Percentiles rank a stretch among this genome's conserved stretches.
Evolutionary conservation across 2,329 filamentous ascomycete genomes (phyloP).

Genomic region (Dichotomopilus funicola): DNA sequence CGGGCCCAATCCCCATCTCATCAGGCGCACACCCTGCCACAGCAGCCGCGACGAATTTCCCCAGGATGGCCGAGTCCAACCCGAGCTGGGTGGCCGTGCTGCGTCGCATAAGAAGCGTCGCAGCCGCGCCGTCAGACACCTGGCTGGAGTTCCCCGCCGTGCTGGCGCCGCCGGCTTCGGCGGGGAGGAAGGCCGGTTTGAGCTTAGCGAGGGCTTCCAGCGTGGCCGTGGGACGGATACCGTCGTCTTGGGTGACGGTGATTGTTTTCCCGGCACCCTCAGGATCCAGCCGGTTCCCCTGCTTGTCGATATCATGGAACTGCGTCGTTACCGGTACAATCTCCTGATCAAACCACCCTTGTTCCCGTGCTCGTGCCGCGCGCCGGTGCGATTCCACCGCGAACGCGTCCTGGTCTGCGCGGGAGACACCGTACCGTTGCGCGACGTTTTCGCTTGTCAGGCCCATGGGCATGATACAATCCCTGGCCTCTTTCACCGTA

Average conservation of each 20-base stretch:
- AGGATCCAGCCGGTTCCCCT: constrained; percentile 39
- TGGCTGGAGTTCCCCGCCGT: constrained; percentile 86
- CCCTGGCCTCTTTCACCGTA: constrained; percentile 60
- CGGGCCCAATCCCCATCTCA: constrained; percentile 91
- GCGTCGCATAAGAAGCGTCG: constrained; percentile 77
- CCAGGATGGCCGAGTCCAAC: constrained; percentile 62
- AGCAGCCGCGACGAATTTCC: constrained; percentile 71
- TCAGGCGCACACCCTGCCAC: constrained; percentile 76
- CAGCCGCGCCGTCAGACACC: constrained; percentile 82
- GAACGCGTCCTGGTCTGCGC: constrained; percentile 77
- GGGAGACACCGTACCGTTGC: constrained; percentile 61
- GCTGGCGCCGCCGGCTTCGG: constrained; percentile 65
- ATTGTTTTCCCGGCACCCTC: constrained; percentile 50
- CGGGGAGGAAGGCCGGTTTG: constrained; percentile 75
- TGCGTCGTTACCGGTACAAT: constrained; percentile 73
- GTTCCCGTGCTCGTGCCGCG: constrained; percentile 61
- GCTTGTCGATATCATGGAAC: constrained; percentile 58
- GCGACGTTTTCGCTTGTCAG: constrained; percentile 87
- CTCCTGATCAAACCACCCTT: constrained; percentile 68
- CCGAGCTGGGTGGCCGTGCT: constrained; percentile 70
- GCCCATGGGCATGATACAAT: constrained; percentile 94
- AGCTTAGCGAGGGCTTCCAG: constrained; percentile 67
- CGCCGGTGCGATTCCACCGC: constrained; percentile 68
- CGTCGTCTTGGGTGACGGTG: constrained; percentile 73
- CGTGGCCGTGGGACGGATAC: constrained; percentile 63